Evolutionary conservation across 106 monocot species (phyloP).

Genomic region (Dendrobium officinale): DNA sequence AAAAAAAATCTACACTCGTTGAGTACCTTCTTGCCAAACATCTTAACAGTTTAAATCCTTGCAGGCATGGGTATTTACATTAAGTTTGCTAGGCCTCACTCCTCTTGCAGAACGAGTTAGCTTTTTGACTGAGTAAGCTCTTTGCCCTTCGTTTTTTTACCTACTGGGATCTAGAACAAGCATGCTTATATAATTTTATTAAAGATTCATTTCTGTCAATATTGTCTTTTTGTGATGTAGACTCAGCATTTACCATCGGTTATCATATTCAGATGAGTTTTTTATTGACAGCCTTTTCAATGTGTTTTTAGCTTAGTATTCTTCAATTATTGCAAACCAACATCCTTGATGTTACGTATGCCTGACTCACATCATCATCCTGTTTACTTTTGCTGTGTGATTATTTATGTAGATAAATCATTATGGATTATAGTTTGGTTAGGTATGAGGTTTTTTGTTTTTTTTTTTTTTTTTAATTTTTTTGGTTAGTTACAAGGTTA

Average conservation of each 20-base stretch:
- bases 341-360: neutral
- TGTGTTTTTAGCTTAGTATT: neutral
- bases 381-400: neutral
- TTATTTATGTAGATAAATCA: no score
- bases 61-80: constrained; percentile 43
- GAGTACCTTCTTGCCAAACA: neutral
- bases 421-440: no score
- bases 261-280: neutral
- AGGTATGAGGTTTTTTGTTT: no score
- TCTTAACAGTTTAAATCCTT: neutral
- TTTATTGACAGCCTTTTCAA: neutral
- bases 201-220: neutral
- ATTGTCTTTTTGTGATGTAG: neutral
- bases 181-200: neutral
- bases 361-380: neutral
- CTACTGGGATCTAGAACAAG: neutral
- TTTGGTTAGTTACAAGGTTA: no score
- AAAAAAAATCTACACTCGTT: no score
- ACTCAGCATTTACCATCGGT: neutral
- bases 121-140: constrained; percentile 50
- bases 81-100: constrained; percentile 37
- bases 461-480: neutral
- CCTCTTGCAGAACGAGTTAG: constrained; percentile 51
- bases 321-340: neutral
- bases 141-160: neutral